Evolutionary conservation across 768 basidiomycete species (phyloP), one percentile per base, ranked within the genome.

Genomic region (Suillus placidus): DNA sequence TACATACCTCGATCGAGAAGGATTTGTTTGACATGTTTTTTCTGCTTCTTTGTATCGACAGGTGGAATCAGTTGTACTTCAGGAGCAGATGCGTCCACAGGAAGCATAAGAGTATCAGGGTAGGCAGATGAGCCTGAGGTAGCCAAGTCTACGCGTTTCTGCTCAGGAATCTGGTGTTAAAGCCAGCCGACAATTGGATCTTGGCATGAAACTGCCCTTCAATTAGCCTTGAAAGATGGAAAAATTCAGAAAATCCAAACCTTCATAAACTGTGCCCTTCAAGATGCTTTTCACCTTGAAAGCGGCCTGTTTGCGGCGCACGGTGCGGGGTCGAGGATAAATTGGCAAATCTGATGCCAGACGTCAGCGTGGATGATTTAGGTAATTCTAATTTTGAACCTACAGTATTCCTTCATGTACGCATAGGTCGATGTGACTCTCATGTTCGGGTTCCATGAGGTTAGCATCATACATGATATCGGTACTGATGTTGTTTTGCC

Each of bases 381-480:
- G 32, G 47, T 13, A 12, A 64, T 64, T 30, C 66, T 47, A 26
- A 34, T 58, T 4, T 20, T 51, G n/a, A 0, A 79, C 88, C 64
- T 69, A 94, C 93, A 94, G 71, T 47, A 95, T 93, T 13, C 93
- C 93, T 75, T 95, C 93, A 20, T 87, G 79, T n/a, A 79, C 79
- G 71, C 93, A 94, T 32, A 84, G 77, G 56, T 91, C 91, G 30
- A 87, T 75, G 68, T 89, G 82, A 61, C 83, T 86, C 76, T 92
- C 89, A 64, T 86, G 84, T 58, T 89, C 88, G 4, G 79, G 73
- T 63, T 88, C 88, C 6, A 81, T 80, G 49, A 94, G 73, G 14
- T 87, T 89, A 2, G 85, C 83, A 66, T 95, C 93, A 70, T 95
- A 95, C 90, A 94, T 93, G 63, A 95, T 79, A 76, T 95, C 93